A percentile compares a stretch with the other conserved stretches of the same genome.
phyloP scores from a whole-genome alignment of 2,329 filamentous ascomycete species.

The Aspergillus sergii region DNA sequence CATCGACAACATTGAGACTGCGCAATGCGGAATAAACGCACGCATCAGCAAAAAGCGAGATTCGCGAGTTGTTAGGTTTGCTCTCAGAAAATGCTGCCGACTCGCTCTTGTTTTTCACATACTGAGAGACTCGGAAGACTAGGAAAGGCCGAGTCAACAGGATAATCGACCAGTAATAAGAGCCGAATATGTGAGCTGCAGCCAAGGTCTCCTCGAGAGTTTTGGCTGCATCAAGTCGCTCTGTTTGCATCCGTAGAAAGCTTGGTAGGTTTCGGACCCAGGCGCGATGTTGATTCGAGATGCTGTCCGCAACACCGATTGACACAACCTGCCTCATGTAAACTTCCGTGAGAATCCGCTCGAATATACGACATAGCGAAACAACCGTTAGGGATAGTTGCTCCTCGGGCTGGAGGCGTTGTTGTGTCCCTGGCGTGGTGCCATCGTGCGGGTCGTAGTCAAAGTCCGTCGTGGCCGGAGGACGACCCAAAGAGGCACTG shows the following conservation, averaged over 20 bases:
- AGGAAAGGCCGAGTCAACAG: slow-evolving; percentile 57
- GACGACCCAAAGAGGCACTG: slow-evolving; percentile 54
- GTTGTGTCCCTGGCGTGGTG: slow-evolving; percentile 28
- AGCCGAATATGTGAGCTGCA: slow-evolving; percentile 53
- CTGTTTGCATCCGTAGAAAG: slow-evolving; percentile 50
- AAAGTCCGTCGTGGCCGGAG: slow-evolving; percentile 56
- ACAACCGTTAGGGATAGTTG: slow-evolving; percentile 55
- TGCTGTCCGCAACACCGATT: slow-evolving; percentile 43
- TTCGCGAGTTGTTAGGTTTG: slow-evolving; percentile 31
- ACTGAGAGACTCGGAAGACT: slow-evolving; percentile 53
- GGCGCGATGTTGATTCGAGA: slow-evolving; percentile 46
- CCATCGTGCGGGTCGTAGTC: slow-evolving; percentile 46
- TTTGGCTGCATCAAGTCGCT: slow-evolving; percentile 45
- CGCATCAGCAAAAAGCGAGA: slow-evolving; percentile 40
- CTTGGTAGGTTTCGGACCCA: slow-evolving; percentile 47
- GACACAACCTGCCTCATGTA: slow-evolving; percentile 49
- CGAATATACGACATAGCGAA: slow-evolving; percentile 45
- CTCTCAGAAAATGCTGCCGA: slow-evolving; percentile 21
- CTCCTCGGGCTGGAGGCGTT: slow-evolving; percentile 27
- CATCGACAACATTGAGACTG: slow-evolving; percentile 43
- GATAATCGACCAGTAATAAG: slow-evolving; percentile 59
- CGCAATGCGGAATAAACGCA: slow-evolving; percentile 49
- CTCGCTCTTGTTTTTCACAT: slow-evolving; percentile 34
- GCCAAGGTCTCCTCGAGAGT: slow-evolving; percentile 43
- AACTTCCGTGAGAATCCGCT: slow-evolving; percentile 46